These are phyloP conservation scores for Capsella rubella DNA, from an alignment of 441 rosid genomes.

Conservation along the genomic window DNA sequence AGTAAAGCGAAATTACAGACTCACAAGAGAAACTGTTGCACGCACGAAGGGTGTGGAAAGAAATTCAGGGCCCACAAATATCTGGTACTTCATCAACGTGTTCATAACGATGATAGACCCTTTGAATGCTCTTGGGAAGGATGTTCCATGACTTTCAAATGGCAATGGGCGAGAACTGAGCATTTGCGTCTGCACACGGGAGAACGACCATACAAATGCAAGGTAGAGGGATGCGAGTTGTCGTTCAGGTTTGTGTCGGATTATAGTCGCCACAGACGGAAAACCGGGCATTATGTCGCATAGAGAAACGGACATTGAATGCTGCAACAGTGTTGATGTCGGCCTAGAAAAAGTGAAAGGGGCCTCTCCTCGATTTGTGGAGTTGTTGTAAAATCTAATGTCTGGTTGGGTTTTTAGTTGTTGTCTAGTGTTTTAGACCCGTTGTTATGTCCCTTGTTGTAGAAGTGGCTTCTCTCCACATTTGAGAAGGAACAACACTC, in stretches of 20 bases:
- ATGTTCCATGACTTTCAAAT: conserved; percentile 88
- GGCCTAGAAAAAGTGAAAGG: conserved; percentile 1
- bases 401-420: conserved; percentile 29
- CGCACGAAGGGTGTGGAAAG: conserved; percentile 83
- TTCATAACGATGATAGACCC: conserved; percentile 90
- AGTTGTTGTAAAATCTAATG: conserved; percentile 35
- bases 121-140: conserved; percentile 91
- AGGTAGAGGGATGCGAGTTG: conserved; percentile 79
- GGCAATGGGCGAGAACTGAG: conserved; percentile 99
- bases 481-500: conserved; percentile 11
- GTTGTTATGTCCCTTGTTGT: conserved; percentile 7
- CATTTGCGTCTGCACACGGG: conserved; percentile 96
- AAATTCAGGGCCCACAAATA: conserved; percentile 88
- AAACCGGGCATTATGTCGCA: conserved; percentile 77
- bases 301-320: conserved; percentile 36
- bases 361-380: conserved; percentile 14
- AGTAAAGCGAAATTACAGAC: conserved; percentile 67
- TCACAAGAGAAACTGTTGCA: conserved; percentile 85
- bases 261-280: conserved; percentile 91
- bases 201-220: conserved; percentile 88
- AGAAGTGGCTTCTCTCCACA: conserved; percentile 30
- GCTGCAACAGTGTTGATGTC: conserved; percentile 6
- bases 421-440: conserved; percentile 11
- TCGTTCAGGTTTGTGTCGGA: conserved; percentile 97
- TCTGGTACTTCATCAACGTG: conserved; percentile 82